A percentile compares a stretch with the other conserved stretches of the same genome.
Evolutionary conservation across 768 basidiomycete genomes (phyloP).

Genomic region (Auricularia heimuer): DNA sequence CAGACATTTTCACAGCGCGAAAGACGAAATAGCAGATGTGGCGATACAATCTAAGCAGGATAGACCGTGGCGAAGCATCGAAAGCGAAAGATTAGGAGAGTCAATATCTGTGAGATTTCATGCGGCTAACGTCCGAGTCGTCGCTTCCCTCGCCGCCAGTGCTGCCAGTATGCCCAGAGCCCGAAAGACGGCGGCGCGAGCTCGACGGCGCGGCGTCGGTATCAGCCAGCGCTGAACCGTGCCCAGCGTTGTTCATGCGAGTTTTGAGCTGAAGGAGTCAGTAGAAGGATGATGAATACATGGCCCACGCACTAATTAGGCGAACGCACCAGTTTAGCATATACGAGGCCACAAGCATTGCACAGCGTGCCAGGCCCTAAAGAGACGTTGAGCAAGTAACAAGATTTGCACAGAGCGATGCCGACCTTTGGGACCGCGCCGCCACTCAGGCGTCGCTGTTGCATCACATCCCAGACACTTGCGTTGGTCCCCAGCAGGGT

Average conservation of each 20-base stretch:
- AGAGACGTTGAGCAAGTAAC: slow-evolving; percentile 7
- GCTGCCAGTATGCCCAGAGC: no score
- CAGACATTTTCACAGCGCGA: not conserved
- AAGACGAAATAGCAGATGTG: not conserved
- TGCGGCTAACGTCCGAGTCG: no score
- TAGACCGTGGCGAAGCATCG: not conserved
- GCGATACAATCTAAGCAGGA: not conserved
- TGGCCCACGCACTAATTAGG: no score
- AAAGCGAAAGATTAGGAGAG: not conserved
- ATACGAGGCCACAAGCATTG: slow-evolving; percentile 80
- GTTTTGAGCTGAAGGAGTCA: not conserved
- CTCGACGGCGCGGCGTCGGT: no score
- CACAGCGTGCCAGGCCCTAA: slow-evolving; percentile 69
- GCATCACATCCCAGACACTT: slow-evolving; percentile 74
- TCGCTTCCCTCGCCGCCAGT: no score
- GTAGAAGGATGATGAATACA: not conserved
- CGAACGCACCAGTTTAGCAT: slow-evolving; percentile 67
- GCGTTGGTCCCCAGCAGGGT: slow-evolving; percentile 26
- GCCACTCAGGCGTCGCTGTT: slow-evolving; percentile 83
- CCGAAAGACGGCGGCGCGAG: no score
- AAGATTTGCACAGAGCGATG: not conserved
- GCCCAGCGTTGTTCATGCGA: not conserved
- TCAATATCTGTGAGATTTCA: no score
- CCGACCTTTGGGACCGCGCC: slow-evolving; percentile 72
- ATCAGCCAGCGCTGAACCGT: no score